A percentile compares a stretch with the other conserved stretches of the same genome.
Conservation (phyloP, 805 yeast genomes). For the Suhomyces kilbournensis region DNA sequence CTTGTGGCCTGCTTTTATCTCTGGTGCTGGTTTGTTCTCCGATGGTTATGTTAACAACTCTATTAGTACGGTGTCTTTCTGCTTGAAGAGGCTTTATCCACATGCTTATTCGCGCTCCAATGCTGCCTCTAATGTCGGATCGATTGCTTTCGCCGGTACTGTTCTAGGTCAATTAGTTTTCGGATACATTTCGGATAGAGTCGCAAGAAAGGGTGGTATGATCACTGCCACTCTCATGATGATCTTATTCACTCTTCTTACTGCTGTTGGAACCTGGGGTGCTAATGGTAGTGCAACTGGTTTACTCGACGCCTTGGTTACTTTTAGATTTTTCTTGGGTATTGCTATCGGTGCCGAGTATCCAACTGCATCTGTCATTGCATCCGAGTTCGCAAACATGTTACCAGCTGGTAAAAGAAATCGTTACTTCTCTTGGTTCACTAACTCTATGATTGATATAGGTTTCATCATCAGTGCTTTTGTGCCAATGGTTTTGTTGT, state of each 20-base stretch:
- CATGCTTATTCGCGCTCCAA: slow-evolving; percentile 54
- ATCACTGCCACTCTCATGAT: slow-evolving; percentile 69
- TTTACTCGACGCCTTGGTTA: slow-evolving; percentile 78
- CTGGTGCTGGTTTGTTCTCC: slow-evolving; percentile 91
- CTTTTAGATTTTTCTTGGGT: slow-evolving; percentile 84
- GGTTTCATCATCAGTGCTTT: slow-evolving; percentile 85
- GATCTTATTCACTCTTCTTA: slow-evolving; percentile 72
- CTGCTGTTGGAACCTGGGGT: slow-evolving; percentile 73
- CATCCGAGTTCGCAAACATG: slow-evolving; percentile 83
- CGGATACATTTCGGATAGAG: slow-evolving; percentile 77
- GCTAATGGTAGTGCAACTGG: slow-evolving; percentile 65
- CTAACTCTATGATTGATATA: slow-evolving; percentile 80
- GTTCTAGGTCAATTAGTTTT: slow-evolving; percentile 81
- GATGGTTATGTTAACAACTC: slow-evolving; percentile 93
- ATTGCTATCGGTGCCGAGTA: slow-evolving; percentile 93
- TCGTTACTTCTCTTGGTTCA: slow-evolving; percentile 85
- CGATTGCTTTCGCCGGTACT: slow-evolving; percentile 90
- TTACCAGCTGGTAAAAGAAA: slow-evolving; percentile 82
- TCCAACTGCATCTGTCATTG: slow-evolving; percentile 90
- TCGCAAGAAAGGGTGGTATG: slow-evolving; percentile 84
- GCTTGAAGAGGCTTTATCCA: slow-evolving; percentile 67
- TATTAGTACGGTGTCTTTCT: slow-evolving; percentile 71
- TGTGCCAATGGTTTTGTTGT: slow-evolving; percentile 79
- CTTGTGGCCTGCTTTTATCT: slow-evolving; percentile 34
- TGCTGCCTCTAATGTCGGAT: slow-evolving; percentile 77